These are phyloP conservation scores for Rhizopus sp. DNA, from an alignment of 371 early-diverging fungal genomes.

Conservation along the genomic window DNA sequence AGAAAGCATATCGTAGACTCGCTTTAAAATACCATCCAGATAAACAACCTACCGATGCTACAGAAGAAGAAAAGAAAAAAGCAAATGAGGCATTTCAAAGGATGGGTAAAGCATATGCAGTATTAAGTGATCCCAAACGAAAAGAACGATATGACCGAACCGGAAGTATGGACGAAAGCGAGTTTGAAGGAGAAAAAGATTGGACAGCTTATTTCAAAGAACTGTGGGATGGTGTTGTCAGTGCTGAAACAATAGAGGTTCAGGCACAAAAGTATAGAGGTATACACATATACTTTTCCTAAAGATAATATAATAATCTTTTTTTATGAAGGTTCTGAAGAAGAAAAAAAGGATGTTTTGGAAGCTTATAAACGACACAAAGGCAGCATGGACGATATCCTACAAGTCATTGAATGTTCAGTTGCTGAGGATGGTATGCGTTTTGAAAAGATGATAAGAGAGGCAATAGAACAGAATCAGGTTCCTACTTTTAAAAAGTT, in stretches of 20 bases:
- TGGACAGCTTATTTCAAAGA: slow-evolving; percentile 87
- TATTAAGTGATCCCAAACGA: slow-evolving; percentile 78
- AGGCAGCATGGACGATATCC: slow-evolving; percentile 78
- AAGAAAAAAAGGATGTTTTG: slow-evolving; percentile 79
- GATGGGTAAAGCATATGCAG: slow-evolving; percentile 81
- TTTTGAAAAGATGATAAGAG: slow-evolving; percentile 63
- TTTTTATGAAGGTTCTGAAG: slow-evolving; percentile 67
- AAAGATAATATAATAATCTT: background rate
- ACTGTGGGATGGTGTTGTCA: slow-evolving; percentile 80
- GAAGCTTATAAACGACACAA: slow-evolving; percentile 64
- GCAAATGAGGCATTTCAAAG: slow-evolving; percentile 82
- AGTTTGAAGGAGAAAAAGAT: slow-evolving; percentile 59
- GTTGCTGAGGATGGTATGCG: slow-evolving; percentile 71
- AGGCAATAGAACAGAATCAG: slow-evolving; percentile 61
- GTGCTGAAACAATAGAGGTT: slow-evolving; percentile 73
- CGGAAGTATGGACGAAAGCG: slow-evolving; percentile 42
- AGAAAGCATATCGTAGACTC: slow-evolving; percentile 84
- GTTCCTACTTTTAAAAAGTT: slow-evolving; percentile 50
- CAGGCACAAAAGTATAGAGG: slow-evolving; percentile 70
- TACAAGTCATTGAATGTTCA: slow-evolving; percentile 65
- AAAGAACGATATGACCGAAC: slow-evolving; percentile 77
- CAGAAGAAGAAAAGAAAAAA: slow-evolving; percentile 66
- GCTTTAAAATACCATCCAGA: slow-evolving; percentile 84
- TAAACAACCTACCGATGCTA: slow-evolving; percentile 65
- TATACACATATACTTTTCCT: slow-evolving; percentile 11